phyloP scores from a whole-genome alignment of 108 stramenopile genomes.

The Cyclotella cryptica region DNA sequence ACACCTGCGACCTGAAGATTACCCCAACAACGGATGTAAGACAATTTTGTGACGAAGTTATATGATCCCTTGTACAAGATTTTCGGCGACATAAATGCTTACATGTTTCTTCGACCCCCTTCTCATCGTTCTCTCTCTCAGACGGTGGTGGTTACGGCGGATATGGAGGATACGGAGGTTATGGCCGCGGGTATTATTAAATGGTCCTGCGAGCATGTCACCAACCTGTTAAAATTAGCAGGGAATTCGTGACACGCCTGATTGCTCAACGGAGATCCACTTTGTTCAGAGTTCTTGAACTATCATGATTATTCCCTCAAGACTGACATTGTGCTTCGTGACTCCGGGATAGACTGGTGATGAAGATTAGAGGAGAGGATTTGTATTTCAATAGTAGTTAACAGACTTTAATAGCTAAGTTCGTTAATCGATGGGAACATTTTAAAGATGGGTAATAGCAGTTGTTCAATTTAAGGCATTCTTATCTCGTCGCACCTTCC shows the following conservation, averaged over 20 bases:
- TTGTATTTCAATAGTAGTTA: slow-evolving; percentile 17
- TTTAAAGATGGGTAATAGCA: too few species aligned
- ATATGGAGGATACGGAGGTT: slow-evolving; percentile 38
- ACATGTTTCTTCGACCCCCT: too few species aligned
- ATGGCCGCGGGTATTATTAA: slow-evolving; percentile 35
- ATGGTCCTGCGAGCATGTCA: neutral
- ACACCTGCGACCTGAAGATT: too few species aligned
- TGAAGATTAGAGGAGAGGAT: neutral
- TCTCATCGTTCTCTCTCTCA: slow-evolving; percentile 6
- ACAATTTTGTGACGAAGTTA: too few species aligned
- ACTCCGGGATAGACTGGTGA: neutral
- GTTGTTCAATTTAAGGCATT: too few species aligned
- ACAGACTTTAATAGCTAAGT: too few species aligned
- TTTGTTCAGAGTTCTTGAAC: slow-evolving; percentile 17
- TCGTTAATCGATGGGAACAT: too few species aligned
- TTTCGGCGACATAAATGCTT: too few species aligned
- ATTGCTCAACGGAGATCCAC: neutral
- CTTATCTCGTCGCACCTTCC: too few species aligned
- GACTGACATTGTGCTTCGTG: neutral
- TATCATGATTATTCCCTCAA: neutral
- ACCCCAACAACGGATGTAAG: slow-evolving; percentile 3
- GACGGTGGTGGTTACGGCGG: slow-evolving; percentile 26
- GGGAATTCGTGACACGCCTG: too few species aligned
- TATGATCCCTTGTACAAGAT: too few species aligned
- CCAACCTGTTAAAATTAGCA: neutral